Base-by-base conservation (phyloP, 192 early-diverging fungal species). In the Rhizoclosmatium sp. region DNA sequence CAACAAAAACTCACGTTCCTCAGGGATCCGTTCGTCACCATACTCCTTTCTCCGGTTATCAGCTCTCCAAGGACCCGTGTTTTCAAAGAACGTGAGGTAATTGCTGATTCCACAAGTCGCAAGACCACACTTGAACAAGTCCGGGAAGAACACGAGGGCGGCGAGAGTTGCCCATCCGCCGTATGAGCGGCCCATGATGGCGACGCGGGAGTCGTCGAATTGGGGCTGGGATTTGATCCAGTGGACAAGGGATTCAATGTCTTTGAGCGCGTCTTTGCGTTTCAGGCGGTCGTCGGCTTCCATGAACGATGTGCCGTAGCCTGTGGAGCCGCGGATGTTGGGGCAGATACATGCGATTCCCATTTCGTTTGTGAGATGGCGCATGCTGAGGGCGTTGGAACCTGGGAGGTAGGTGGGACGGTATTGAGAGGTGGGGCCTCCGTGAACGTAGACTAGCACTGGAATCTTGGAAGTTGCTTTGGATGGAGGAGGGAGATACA, bases 51-150 rank as follows among this genome's bases (percentile, higher is more conserved):
- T 61, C 65, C 74, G 59, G 19, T 66, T 16, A 40, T 75, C 74
- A 9, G 47, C 46, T 65, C 74, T 61, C 62, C 61, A 75, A 16
- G 61, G 62, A 3, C 62, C 62, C 56, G 65, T 75, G 21, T 62
- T 66, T 40, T 75, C 16, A 39, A 65, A 48, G 42, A 75, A 75
- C 16, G 74, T 66, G 9, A 75, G 47, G n/a, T 51, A 75, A 75
- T 75, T 67, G 48, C 59, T 65, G 40, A 75, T 75, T 31, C 74
- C 74, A 64, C 74, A 75, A 39, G 74, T 75, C 23, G 61, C 74
- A 44, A 75, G 40, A 40, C 74, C 74, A 49, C 74, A 75, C 61
- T 66, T 62, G 62, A 75, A 61, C 10, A 47, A 41, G 44, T 47
- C 21, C 45, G 74, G 74, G 51, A 40, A 75, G 47, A 48, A 62